Conservation (phyloP, 441 rosid species). For the Syzygium syzygioides region DNA sequence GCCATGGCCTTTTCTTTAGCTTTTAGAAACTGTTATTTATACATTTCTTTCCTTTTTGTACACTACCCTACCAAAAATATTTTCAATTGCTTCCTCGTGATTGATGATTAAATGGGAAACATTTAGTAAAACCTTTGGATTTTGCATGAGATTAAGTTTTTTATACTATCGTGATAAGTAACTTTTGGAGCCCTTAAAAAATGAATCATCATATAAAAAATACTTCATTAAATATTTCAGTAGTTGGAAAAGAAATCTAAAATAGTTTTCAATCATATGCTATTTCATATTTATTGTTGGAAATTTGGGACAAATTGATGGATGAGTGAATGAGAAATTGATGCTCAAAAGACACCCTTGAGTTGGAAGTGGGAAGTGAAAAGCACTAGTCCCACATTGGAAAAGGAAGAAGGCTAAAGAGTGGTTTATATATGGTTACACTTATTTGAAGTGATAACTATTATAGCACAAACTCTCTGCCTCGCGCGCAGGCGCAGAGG, state of each 20-base stretch:
- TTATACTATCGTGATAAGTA: neutral
- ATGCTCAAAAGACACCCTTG: too few species aligned
- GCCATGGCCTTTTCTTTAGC: neutral
- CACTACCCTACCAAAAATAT: neutral
- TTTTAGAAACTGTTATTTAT: neutral
- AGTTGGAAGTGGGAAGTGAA: too few species aligned
- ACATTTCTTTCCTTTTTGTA: neutral
- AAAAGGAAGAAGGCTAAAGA: too few species aligned
- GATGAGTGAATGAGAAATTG: too few species aligned
- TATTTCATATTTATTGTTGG: too few species aligned
- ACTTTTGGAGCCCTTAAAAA: neutral
- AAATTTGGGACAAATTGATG: too few species aligned
- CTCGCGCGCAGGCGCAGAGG: too few species aligned
- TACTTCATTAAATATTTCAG: neutral
- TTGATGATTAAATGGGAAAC: neutral
- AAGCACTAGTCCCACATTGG: too few species aligned
- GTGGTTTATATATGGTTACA: too few species aligned
- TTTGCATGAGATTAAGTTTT: neutral
- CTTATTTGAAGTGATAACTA: too few species aligned
- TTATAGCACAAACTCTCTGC: too few species aligned
- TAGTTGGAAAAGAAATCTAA: neutral
- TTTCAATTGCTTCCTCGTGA: neutral
- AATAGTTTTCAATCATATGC: neutral
- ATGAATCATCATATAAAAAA: neutral
- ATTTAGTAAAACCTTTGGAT: neutral